phyloP scores from a whole-genome alignment of 139 green algal genomes.

The Deuterostichococcus epilithicus region DNA sequence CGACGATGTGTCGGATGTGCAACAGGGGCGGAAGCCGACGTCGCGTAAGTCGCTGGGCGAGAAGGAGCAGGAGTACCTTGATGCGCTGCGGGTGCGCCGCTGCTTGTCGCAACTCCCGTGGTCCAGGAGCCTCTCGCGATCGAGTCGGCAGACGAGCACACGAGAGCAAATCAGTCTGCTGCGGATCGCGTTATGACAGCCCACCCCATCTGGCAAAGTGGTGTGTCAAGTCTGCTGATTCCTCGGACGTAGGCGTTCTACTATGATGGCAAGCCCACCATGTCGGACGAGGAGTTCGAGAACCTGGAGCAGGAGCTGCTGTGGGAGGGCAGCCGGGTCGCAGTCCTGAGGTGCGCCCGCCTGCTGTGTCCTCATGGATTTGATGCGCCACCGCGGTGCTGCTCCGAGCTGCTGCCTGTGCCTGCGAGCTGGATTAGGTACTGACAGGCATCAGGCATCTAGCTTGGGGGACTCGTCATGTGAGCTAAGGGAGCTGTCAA shows the following conservation, averaged over 20 bases:
- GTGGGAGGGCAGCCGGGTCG: slow-evolving; percentile 79
- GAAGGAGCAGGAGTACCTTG: slow-evolving; percentile 84
- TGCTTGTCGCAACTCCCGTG: background rate
- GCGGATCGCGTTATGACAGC: background rate
- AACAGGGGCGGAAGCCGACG: slow-evolving; percentile 16
- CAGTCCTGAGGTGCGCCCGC: slow-evolving; percentile 26
- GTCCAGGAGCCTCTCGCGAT: too few relatives aligned
- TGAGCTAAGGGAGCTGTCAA: too few relatives aligned
- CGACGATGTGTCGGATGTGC: slow-evolving; percentile 54
- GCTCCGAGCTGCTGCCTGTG: background rate
- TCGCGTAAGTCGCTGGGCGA: slow-evolving; percentile 59
- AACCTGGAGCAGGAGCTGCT: slow-evolving; percentile 85
- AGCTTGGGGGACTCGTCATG: too few relatives aligned
- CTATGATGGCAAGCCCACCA: slow-evolving; percentile 64
- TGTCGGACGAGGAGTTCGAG: slow-evolving; percentile 82
- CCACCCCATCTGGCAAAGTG: background rate
- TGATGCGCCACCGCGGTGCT: too few relatives aligned
- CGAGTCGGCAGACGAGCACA: too few relatives aligned
- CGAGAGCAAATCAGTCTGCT: too few relatives aligned
- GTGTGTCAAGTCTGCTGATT: background rate
- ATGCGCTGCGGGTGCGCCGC: slow-evolving; percentile 52
- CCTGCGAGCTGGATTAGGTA: too few relatives aligned
- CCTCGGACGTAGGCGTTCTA: slow-evolving; percentile 51
- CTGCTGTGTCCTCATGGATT: too few relatives aligned
- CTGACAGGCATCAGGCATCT: too few relatives aligned